Evolutionary conservation across 1,139 yeast species (phyloP).

Genomic region (Meyerozyma elateridarum): DNA sequence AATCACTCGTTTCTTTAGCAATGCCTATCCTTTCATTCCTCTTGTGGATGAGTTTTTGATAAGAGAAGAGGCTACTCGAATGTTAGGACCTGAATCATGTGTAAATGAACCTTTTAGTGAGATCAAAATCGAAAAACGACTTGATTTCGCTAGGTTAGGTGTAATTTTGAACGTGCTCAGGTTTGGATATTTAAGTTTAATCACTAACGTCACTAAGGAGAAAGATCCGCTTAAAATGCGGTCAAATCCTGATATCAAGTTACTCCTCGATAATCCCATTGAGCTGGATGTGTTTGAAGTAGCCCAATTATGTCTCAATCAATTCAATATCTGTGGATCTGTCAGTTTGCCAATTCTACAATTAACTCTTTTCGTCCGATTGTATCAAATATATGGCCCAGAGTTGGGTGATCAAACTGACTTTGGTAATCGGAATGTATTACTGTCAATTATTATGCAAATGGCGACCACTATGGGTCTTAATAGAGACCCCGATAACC

Average conservation of each 20-base stretch:
- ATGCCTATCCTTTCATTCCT: constrained; percentile 48
- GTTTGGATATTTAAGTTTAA: constrained; percentile 20
- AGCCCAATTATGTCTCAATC: constrained; percentile 25
- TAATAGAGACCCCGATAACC: constrained; percentile 17
- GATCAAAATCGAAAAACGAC: constrained; percentile 15
- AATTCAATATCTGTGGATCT: constrained; percentile 27
- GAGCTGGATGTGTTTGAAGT: constrained; percentile 23
- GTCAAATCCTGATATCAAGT: constrained; percentile 12
- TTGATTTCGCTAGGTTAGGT: constrained; percentile 24
- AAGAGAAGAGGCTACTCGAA: constrained; percentile 16
- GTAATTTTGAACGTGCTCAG: constrained; percentile 20
- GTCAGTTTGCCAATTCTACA: constrained; percentile 16
- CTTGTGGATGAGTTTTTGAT: constrained; percentile 41
- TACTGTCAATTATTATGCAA: constrained; percentile 10
- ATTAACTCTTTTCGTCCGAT: constrained; percentile 12
- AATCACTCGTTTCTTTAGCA: constrained; percentile 33
- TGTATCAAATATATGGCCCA: constrained; percentile 13
- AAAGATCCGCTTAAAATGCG: constrained; percentile 9
- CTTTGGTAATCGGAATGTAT: constrained; percentile 11
- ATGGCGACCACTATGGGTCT: constrained; percentile 14
- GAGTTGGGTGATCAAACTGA: constrained; percentile 15
- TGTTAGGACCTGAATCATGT: constrained; percentile 16
- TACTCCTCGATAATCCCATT: constrained; percentile 26
- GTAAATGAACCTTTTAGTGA: constrained; percentile 12
- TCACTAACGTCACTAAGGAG: constrained; percentile 13